phyloP scores from a whole-genome alignment of 1,284 basidiomycete genomes.

The Crepidotus sp. region DNA sequence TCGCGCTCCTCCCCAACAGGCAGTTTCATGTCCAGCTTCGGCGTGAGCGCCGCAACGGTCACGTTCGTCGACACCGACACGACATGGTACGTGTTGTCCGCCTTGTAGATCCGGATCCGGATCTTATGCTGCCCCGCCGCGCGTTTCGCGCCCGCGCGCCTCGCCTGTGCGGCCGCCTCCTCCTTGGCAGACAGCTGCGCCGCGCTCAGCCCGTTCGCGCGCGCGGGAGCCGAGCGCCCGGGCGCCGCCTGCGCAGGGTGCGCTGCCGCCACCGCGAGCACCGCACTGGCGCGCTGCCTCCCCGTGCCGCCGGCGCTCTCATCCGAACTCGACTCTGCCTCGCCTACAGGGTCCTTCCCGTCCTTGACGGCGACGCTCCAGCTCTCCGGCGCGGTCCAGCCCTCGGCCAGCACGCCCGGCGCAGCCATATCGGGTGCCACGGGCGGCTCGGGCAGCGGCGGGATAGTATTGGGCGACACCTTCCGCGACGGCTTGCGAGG shows the following conservation, averaged over 20 bases:
- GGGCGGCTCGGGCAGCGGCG: slow-evolving; percentile 14
- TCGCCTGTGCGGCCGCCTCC: slow-evolving; percentile 4
- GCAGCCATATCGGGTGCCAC: background rate
- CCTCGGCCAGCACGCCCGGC: slow-evolving; percentile 2
- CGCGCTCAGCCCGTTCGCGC: background rate
- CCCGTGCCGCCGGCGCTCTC: slow-evolving; percentile 26
- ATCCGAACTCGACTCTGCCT: slow-evolving; percentile 39
- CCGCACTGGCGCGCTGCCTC: slow-evolving; percentile 7
- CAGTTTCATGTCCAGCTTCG: slow-evolving; percentile 54
- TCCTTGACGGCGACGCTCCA: slow-evolving; percentile 18
- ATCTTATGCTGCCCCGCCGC: slow-evolving; percentile 35
- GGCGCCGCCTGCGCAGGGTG: background rate
- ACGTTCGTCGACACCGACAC: slow-evolving; percentile 57
- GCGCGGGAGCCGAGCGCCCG: background rate
- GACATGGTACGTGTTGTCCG: slow-evolving; percentile 68
- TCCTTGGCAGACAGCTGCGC: background rate
- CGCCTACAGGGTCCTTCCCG: slow-evolving; percentile 31
- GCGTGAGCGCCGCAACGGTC: slow-evolving; percentile 65
- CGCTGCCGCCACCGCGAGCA: background rate
- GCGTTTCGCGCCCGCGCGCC: slow-evolving; percentile 9
- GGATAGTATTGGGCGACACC: slow-evolving; percentile 43
- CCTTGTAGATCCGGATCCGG: slow-evolving; percentile 77
- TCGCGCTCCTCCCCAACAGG: slow-evolving; percentile 41
- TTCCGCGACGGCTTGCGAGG: slow-evolving; percentile 29
- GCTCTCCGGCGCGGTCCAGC: slow-evolving; percentile 16